Evolutionary conservation across 495 filamentous ascomycete species (phyloP), one percentile per base, ranked within the genome.

Genomic region (Penicillium canescens): DNA sequence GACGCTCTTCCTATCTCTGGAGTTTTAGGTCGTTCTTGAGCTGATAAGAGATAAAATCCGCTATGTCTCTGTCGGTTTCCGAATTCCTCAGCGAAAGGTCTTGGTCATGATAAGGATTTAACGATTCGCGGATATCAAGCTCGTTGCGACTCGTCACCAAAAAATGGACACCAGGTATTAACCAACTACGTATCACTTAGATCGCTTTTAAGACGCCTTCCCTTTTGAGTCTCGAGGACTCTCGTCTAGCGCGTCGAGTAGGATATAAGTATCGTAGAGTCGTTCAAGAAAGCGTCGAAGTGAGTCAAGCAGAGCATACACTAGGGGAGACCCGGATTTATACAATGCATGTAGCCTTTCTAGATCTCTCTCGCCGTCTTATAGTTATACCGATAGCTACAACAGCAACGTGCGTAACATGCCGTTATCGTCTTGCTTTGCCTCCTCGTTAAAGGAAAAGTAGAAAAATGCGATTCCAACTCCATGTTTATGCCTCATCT

Each of bases 391-490:
- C 7, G 64, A 66, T 35, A 76, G 54, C 38, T 77, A 71, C 16
- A 71, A 50, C 14, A 73, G 21, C 24, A 74, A 44, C 6, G 73
- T 47, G 21, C 71, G 69, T 42, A 77, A 20, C 71, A 75, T 73
- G 8, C 57, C 62, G 6, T 38, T 48, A 8, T 13, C 47, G 23
- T 66, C 52, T 46, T 68, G 66, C 39, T 74, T 75, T 6, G 50
- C 35, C 3, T 63, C 36, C n/a, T 77, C 71, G 28, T 38, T 68
- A 41, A 77, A 75, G 3, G 67, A 60, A 48, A 75, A 77, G 58
- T 69, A 77, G 57, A 72, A 77, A 55, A 69, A 75, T 5, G 62
- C 66, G 24, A 75, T 56, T n/a, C 67, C 70, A 14, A 66, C 47
- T 2, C 18, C 20, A 1, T 50, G n/a, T 20, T 55, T 42, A 37